These are phyloP conservation scores for Podila epigama DNA, from an alignment of 192 early-diverging fungal species.

Conservation along the genomic window DNA sequence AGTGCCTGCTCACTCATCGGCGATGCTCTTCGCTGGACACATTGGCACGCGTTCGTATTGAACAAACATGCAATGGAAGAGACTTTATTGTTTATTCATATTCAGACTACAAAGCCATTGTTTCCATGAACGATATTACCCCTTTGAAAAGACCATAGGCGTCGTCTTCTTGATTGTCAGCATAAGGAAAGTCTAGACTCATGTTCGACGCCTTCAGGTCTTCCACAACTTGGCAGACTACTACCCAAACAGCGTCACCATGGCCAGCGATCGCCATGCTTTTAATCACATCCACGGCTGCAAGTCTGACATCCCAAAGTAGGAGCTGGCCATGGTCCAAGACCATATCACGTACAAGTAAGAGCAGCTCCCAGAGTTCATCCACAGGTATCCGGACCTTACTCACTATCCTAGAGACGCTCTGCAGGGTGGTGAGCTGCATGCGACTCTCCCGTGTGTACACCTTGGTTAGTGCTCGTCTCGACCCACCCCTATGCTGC, in stretches of 20 bases:
- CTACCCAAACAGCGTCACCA: conserved; percentile 37
- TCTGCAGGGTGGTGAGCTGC: conserved; percentile 34
- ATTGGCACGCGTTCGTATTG: too few species aligned
- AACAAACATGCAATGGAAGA: too few species aligned
- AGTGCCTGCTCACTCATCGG: too few species aligned
- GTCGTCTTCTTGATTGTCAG: too few species aligned
- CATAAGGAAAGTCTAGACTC: too few species aligned
- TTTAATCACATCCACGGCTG: conserved; percentile 23
- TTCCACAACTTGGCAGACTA: conserved; percentile 8
- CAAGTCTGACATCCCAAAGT: conserved; percentile 30
- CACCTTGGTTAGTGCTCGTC: conserved; percentile 12
- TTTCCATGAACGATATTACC: too few species aligned
- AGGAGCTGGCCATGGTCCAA: conserved; percentile 11
- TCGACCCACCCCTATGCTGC: not conserved
- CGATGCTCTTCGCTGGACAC: too few species aligned
- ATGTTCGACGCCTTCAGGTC: not conserved
- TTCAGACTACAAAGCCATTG: too few species aligned
- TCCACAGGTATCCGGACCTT: conserved; percentile 28
- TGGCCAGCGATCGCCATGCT: conserved; percentile 38
- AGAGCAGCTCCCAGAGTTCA: conserved; percentile 35
- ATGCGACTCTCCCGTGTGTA: conserved; percentile 34
- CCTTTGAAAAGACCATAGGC: too few species aligned
- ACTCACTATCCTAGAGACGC: conserved; percentile 33
- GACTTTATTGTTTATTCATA: too few species aligned
- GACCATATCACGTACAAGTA: conserved; percentile 35